Evolutionary conservation across 305 asterid genomes (phyloP), one percentile per base, ranked within the genome.

Genomic region (Striga hermonthica): DNA sequence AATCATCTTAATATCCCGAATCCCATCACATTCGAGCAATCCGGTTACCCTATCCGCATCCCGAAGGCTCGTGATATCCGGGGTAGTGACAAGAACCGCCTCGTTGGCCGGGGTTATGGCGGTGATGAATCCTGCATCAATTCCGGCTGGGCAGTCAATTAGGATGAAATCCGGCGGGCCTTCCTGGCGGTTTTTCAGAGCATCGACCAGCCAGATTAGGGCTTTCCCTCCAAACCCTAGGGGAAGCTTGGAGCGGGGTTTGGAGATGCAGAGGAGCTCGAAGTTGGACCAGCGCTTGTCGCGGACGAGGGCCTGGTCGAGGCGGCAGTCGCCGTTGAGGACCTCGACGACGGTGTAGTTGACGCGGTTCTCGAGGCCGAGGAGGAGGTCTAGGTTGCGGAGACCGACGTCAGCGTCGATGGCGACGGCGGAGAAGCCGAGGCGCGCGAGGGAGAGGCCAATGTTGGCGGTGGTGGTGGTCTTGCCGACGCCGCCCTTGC

Each of bases 81-180:
- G 97, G 1, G 97, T 92, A 6, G 98, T 92, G 11, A 92, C 96
- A 65, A 92, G 68, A n/a, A 92, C 90, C 0, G 97, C 97, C 83
- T 92, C 98, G 28, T 92, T 92, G 1, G 98, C 97, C 0, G 98
- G 98, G 4, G 97, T 87, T 55, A 92, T 92, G n/a, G 97, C 97
- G 4, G 98, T 92, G 41, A 92, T 92, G 39, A 91, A 91, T 6
- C 98, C 97, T 0, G 96, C 98, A 64, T 92, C 97, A 55, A 92
- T 92, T 1, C 98, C 98, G 0, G 98, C 98, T 0, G 97, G 98
- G 37, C 97, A 89, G 67, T 92, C 97, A 10, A 92, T 89, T 3
- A 92, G 73, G 31, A 92, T 90, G 71, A 92, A 92, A 63, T 89
- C 96, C 0, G 97, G 98, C 0, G 74, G 72, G 15, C 97, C 97